Base-by-base conservation (phyloP, 2,329 filamentous ascomycete genomes). In the Ophiostoma piceae region DNA sequence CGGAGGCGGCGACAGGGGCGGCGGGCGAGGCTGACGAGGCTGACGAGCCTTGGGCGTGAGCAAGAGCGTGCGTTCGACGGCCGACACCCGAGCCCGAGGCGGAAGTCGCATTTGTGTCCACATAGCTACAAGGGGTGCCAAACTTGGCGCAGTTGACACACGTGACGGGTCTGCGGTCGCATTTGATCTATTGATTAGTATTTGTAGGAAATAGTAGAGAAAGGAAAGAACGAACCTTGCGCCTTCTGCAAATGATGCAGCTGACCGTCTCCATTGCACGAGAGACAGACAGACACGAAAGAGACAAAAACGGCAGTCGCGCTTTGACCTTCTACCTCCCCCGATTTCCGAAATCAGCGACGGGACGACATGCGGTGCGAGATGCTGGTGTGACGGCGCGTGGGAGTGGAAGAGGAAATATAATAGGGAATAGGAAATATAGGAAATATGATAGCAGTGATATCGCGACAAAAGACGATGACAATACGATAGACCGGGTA, bases 221-320 rank as follows among this genome's bases (percentile, higher is more conserved):
- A 8, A 35, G 22, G 7, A 66, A 60, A 2, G 41, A 32, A 54
- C 62, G 60, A 66, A 70, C 70, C 70, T 71, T 71, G 54, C 70
- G 68, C 57, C 67, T 60, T n/a, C 70, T 67, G 39, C 70, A 71
- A 26, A 69, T 71, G 14, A 71, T 47, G 66, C 70, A 71, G 60
- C 70, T 71, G 60, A 87, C 60, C 6, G 70, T 29, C 54, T 71
- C 64, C 67, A 71, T 67, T 11, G 47, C 47, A 29, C 41, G n/a
- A 26, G n/a, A 8, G 14, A 57, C 19, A 29, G n/a, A 43, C 35
- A 6, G 35, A 35, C 35, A 35, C 35, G 35, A 35, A 35, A 35
- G 35, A 8, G 8, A 35, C 35, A 43, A 43, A 43, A 43, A 43
- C 12, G 43, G 37, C 65, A 29, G 65, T 43, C 35, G 65, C 65